Conservation (phyloP, 352 stramenopile genomes). For the Albugo laibachii region DNA sequence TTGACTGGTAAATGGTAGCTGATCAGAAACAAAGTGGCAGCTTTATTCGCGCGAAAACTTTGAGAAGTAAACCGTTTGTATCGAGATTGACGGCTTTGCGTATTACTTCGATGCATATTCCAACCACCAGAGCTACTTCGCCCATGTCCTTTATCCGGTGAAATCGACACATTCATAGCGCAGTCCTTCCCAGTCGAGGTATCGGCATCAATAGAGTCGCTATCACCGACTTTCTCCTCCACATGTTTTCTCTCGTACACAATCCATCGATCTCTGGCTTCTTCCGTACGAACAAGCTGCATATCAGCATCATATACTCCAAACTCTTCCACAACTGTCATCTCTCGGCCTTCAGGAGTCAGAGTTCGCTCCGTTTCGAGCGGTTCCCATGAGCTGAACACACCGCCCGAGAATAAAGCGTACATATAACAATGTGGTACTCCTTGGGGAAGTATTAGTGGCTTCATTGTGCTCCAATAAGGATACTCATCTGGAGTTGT, state of each 20-base stretch:
- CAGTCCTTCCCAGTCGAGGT: not conserved
- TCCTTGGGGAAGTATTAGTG: slow-evolving; percentile 80
- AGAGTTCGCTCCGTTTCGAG: slow-evolving; percentile 51
- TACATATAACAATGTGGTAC: slow-evolving; percentile 83
- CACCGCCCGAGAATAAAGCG: slow-evolving; percentile 66
- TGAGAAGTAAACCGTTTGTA: slow-evolving; percentile 64
- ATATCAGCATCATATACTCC: slow-evolving; percentile 41
- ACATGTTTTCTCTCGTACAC: slow-evolving; percentile 28
- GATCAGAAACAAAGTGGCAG: slow-evolving; percentile 73
- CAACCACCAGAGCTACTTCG: slow-evolving; percentile 9
- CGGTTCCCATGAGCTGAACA: slow-evolving; percentile 68
- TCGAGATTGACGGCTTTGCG: slow-evolving; percentile 22
- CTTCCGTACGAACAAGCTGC: slow-evolving; percentile 33
- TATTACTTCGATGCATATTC: not conserved
- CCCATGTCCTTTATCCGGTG: slow-evolving; percentile 9
- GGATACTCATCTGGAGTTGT: slow-evolving; percentile 93
- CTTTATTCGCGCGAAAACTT: slow-evolving; percentile 35
- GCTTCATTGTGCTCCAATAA: slow-evolving; percentile 86
- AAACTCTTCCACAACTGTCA: slow-evolving; percentile 61
- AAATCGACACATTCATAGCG: not conserved
- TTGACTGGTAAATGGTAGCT: slow-evolving; percentile 88
- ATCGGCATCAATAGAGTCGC: slow-evolving; percentile 5
- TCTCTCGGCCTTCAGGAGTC: slow-evolving; percentile 56
- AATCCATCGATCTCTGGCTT: slow-evolving; percentile 30
- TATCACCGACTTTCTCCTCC: slow-evolving; percentile 2